Conservation (phyloP, 1,284 basidiomycete genomes). For the Anthracocystis panici-leucophaei region DNA sequence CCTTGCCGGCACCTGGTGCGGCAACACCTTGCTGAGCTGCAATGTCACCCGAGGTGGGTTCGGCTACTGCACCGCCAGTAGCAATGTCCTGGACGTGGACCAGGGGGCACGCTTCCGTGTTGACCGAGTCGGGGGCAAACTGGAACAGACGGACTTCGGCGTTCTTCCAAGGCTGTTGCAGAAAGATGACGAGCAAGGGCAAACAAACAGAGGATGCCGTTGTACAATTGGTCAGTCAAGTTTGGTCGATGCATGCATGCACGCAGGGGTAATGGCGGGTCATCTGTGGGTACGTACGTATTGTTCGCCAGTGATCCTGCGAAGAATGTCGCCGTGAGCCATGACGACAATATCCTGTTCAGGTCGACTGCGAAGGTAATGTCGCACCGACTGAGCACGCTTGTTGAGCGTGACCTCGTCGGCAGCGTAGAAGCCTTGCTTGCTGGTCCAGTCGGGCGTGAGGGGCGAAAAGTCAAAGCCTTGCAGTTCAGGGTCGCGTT, state of each 20-base stretch:
- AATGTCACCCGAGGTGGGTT: conserved; percentile 59
- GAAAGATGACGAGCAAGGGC: neutral
- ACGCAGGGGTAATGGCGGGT: neutral
- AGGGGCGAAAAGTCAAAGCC: conserved; percentile 64
- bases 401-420: conserved; percentile 58
- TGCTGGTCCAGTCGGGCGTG: conserved; percentile 67
- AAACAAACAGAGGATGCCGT: no score
- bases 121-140: conserved; percentile 57
- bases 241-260: neutral
- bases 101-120: conserved; percentile 56
- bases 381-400: conserved; percentile 67
- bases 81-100: conserved; percentile 51
- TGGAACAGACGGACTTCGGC: conserved; percentile 65
- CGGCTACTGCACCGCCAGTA: conserved; percentile 55
- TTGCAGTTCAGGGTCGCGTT: conserved; percentile 59
- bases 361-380: conserved; percentile 63
- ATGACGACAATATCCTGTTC: conserved; percentile 67
- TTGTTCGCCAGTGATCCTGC: conserved; percentile 57
- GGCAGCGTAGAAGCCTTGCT: conserved; percentile 66
- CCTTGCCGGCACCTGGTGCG: conserved; percentile 73
- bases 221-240: conserved; percentile 1
- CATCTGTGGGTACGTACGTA: conserved; percentile 34
- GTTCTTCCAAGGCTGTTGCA: conserved; percentile 62
- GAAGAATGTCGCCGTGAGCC: conserved; percentile 68
- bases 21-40: conserved; percentile 28